These are phyloP conservation scores for Corynascus novoguineensis DNA, from an alignment of 495 filamentous ascomycete species.

Conservation along the genomic window DNA sequence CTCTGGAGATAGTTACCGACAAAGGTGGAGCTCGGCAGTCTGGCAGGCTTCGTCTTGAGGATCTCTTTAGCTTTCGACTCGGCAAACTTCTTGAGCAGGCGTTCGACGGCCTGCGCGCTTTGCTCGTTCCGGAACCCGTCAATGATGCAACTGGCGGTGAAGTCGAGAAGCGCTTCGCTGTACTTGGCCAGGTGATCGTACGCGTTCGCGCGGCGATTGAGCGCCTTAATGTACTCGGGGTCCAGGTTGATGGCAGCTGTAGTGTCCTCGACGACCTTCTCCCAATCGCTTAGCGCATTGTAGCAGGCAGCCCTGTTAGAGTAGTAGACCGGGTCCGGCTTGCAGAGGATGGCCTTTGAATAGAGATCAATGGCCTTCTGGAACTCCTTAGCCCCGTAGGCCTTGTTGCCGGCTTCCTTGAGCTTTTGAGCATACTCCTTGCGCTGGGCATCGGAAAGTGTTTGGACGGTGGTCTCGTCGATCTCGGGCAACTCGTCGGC, in stretches of 20 bases:
- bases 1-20: constrained; percentile 98
- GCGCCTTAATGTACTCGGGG: constrained; percentile 92
- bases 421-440: constrained; percentile 83
- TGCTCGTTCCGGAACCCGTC: constrained; percentile 87
- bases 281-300: constrained; percentile 86
- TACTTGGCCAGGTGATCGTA: constrained; percentile 88
- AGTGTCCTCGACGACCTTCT: constrained; percentile 95
- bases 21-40: constrained; percentile 88
- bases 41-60: constrained; percentile 60
- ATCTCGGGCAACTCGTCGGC: constrained; percentile 81
- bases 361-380: constrained; percentile 88
- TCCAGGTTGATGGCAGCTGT: constrained; percentile 89
- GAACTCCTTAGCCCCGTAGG: constrained; percentile 89
- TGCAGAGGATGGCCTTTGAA: constrained; percentile 92
- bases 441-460: constrained; percentile 65
- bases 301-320: constrained; percentile 97
- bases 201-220: constrained; percentile 91
- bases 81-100: constrained; percentile 93
- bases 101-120: constrained; percentile 84
- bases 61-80: constrained; percentile 88
- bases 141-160: constrained; percentile 98
- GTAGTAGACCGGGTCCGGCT: constrained; percentile 95
- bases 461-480: constrained; percentile 66
- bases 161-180: constrained; percentile 93
- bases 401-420: constrained; percentile 94